Percentiles rank a stretch among this genome's conserved stretches.
These are phyloP conservation scores for Spinellus fusiger DNA, from an alignment of 192 early-diverging fungal genomes.

Conservation along the genomic window DNA sequence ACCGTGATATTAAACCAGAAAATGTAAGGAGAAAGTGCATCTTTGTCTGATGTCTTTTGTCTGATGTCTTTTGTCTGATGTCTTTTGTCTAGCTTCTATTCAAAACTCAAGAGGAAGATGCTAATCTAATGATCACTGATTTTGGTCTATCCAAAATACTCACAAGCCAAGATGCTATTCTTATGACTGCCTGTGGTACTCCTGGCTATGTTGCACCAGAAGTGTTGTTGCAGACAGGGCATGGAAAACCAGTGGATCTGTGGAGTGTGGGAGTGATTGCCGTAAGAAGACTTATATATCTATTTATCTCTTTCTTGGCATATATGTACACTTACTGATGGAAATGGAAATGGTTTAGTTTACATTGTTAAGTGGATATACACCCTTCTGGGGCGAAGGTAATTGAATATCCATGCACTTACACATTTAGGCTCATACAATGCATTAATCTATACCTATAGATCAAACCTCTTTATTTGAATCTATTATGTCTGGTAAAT, in stretches of 20 bases:
- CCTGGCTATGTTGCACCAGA: constrained; percentile 64
- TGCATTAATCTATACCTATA: background rate
- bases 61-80: background rate
- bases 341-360: constrained; percentile 20
- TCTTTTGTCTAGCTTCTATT: constrained; percentile 34
- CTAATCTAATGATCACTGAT: constrained; percentile 60
- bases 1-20: constrained; percentile 77
- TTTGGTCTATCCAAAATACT: constrained; percentile 71
- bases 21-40: constrained; percentile 38
- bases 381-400: constrained; percentile 58
- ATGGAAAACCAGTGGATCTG: constrained; percentile 64
- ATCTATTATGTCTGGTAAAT: constrained; percentile 55
- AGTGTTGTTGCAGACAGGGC: constrained; percentile 53
- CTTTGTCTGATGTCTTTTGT: background rate
- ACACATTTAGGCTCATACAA: background rate
- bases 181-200: constrained; percentile 63
- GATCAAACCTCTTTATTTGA: constrained; percentile 54
- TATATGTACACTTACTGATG: background rate
- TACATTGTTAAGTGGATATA: constrained; percentile 70
- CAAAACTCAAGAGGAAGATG: constrained; percentile 35
- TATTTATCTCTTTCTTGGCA: background rate
- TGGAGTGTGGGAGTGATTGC: constrained; percentile 74
- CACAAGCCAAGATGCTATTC: constrained; percentile 45
- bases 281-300: constrained; percentile 4
- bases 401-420: constrained; percentile 6